Evolutionary conservation across 2,329 filamentous ascomycete genomes (phyloP), one percentile per base, ranked within the genome.

Genomic region (Colletotrichum simmondsii): DNA sequence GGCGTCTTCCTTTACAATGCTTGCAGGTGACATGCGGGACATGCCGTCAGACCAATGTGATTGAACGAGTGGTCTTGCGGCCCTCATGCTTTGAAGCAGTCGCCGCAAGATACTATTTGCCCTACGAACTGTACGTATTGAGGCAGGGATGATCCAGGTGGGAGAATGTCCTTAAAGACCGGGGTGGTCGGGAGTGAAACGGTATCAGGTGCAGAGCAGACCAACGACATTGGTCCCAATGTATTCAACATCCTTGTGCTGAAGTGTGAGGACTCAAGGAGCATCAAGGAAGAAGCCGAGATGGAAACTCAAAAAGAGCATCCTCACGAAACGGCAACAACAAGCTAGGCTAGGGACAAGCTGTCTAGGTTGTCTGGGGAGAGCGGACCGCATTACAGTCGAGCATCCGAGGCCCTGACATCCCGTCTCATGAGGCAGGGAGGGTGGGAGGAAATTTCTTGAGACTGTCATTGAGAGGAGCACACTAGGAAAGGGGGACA

Each of bases 351-450:
- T 5, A 35, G 32, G 11, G 32, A 35, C 11, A 35, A 35, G 32
- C 32, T 35, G 32, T 35, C 32, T 35, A 32, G 53, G 14, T 30
- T 49, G 62, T 35, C 64, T 49, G 46, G 35, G 49, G 49, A 49
- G 32, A 11, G 68, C 49, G 35, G 59, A 54, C 42, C 42, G 70
- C 65, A 69, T 69, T 28, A 32, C 46, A 57, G 52, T 22, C 53
- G 24, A 60, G 65, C 69, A 60, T 72, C 65, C 59, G 69, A 72
- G 69, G 32, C 69, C 69, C 65, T 69, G 69, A 72, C 65, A 69
- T 72, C 65, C 70, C 70, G 65, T 69, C 70, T 69, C 24, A 53
- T 58, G 60, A 69, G 69, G 69, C 37, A 68, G 28, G 42, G 22
- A 56, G 26, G 53, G 26, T 16, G 26, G 58, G 32, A 64, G 46